Evolutionary conservation across 139 green algal genomes (phyloP).

Genomic region (Coelastrella sp.): DNA sequence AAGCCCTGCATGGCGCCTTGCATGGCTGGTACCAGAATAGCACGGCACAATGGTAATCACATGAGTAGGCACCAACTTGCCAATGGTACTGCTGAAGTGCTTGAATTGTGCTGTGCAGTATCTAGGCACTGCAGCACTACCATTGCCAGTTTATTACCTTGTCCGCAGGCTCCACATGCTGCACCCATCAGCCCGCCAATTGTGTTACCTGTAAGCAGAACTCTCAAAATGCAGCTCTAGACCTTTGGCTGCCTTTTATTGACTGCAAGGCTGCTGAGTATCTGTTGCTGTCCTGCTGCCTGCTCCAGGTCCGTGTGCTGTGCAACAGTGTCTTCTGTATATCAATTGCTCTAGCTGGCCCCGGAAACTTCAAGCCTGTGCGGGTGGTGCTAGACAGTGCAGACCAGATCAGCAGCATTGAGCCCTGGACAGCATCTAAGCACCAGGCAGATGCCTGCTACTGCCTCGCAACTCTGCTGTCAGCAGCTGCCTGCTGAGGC

Average conservation of each 20-base stretch:
- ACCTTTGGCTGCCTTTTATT: too few species aligned
- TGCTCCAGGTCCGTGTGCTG: conserved; percentile 49
- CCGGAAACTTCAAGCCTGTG: conserved; percentile 49
- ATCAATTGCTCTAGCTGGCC: conserved; percentile 45
- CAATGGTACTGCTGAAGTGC: too few species aligned
- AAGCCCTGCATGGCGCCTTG: too few species aligned
- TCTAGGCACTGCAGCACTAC: not conserved
- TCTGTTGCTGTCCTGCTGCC: not conserved
- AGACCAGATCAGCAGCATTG: conserved; percentile 42
- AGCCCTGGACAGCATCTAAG: conserved; percentile 47
- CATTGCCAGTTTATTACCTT: not conserved
- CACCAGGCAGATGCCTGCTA: conserved; percentile 35
- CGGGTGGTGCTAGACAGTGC: conserved; percentile 51
- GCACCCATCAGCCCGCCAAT: too few species aligned
- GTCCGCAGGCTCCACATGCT: too few species aligned
- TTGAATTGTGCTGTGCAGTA: not conserved
- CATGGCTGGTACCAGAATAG: too few species aligned
- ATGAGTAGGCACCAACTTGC: too few species aligned
- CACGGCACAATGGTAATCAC: too few species aligned
- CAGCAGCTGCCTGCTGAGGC: too few species aligned
- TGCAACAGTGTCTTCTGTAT: conserved; percentile 49
- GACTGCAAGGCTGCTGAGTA: not conserved
- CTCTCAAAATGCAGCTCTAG: too few species aligned
- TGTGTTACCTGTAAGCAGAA: too few species aligned
- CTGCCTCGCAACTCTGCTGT: not conserved